Percentiles rank a stretch among this genome's conserved stretches.
phyloP scores from a whole-genome alignment of 192 early-diverging fungal species.

The Coemansia sp. region DNA sequence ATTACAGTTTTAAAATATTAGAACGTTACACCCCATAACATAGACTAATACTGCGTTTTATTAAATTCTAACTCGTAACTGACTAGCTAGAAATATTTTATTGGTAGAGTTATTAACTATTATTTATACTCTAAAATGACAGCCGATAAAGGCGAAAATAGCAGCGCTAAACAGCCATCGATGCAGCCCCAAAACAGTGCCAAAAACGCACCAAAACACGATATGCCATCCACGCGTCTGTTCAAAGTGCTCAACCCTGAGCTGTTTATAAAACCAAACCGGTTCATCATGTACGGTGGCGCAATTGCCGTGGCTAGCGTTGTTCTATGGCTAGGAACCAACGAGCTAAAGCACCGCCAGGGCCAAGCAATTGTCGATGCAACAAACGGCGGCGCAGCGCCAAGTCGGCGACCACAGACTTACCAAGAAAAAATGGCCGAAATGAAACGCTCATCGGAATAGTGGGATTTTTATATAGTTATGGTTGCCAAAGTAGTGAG shows the following conservation, averaged over 20 bases:
- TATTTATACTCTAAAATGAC: background rate
- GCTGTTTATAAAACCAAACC: constrained; percentile 53
- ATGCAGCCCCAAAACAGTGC: background rate
- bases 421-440: constrained; percentile 50
- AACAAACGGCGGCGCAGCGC: background rate
- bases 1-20: too few relatives aligned
- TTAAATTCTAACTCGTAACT: background rate
- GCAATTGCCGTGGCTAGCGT: constrained; percentile 32
- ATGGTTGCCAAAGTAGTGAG: too few relatives aligned
- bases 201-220: constrained; percentile 13
- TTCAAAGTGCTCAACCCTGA: constrained; percentile 53
- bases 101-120: background rate
- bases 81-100: background rate
- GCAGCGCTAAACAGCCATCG: background rate
- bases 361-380: constrained; percentile 8
- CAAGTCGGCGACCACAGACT: constrained; percentile 20
- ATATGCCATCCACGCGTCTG: constrained; percentile 42
- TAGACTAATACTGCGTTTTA: background rate
- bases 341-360: constrained; percentile 33
- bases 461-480: background rate
- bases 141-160: background rate
- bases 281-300: constrained; percentile 47
- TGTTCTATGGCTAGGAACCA: constrained; percentile 43
- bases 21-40: too few relatives aligned
- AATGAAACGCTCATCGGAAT: constrained; percentile 25